Conservation (phyloP, 805 yeast genomes). For the Yarrowia bubula region DNA sequence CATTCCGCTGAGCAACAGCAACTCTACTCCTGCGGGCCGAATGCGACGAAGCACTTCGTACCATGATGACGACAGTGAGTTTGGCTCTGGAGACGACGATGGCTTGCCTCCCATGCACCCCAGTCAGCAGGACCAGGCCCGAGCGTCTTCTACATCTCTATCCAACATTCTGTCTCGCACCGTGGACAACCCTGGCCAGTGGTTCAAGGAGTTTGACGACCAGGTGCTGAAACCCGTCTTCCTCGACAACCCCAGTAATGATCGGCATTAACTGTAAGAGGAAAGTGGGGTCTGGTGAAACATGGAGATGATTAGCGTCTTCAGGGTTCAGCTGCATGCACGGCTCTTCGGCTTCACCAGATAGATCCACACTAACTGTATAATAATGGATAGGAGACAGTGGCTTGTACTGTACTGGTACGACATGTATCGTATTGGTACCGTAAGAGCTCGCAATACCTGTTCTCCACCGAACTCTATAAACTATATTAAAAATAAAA, state of each 20-base stretch:
- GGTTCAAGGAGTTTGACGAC: constrained; percentile 94
- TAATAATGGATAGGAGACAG: too few species aligned
- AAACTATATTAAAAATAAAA: too few species aligned
- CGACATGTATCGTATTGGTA: too few species aligned
- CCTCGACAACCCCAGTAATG: constrained; percentile 49
- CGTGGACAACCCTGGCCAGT: constrained; percentile 73
- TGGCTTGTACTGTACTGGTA: too few species aligned
- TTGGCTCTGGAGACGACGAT: constrained; percentile 38
- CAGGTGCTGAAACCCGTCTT: constrained; percentile 89
- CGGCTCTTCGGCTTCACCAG: not conserved
- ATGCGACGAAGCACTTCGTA: constrained; percentile 30
- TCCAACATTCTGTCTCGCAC: constrained; percentile 34
- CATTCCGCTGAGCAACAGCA: constrained; percentile 3
- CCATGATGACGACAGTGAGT: constrained; percentile 38
- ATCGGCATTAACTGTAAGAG: constrained; percentile 4
- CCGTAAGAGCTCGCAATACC: too few species aligned
- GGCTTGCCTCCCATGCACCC: constrained; percentile 41
- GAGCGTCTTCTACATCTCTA: constrained; percentile 29
- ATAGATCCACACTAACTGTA: too few species aligned
- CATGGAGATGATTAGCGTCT: too few species aligned
- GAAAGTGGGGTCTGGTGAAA: too few species aligned
- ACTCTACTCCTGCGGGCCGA: not conserved
- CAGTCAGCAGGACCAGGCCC: constrained; percentile 30
- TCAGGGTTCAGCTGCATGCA: not conserved
- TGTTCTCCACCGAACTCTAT: too few species aligned